Evolutionary conservation across 148 eudicot species (phyloP).

Genomic region (Rhododendron ovatum): DNA sequence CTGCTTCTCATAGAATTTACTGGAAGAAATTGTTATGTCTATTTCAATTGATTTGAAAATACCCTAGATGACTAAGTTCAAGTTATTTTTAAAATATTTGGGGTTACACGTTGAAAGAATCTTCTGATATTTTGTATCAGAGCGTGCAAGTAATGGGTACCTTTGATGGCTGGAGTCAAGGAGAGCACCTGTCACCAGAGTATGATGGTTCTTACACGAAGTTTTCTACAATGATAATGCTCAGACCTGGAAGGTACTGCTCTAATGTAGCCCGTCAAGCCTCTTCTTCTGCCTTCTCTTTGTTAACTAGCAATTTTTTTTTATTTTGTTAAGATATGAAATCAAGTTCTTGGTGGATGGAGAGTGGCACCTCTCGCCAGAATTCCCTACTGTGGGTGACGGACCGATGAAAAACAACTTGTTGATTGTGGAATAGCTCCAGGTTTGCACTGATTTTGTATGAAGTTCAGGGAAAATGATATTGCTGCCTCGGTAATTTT

Average conservation of each 20-base stretch:
- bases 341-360: constrained; percentile 93
- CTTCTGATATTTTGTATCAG: constrained; percentile 26
- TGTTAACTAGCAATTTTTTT: neutral
- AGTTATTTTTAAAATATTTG: neutral
- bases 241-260: constrained; percentile 83
- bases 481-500: neutral
- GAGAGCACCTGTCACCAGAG: constrained; percentile 84
- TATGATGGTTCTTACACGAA: constrained; percentile 67
- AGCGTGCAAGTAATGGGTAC: constrained; percentile 97
- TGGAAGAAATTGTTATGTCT: neutral
- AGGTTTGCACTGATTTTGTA: neutral
- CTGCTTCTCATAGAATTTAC: neutral
- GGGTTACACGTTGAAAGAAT: neutral
- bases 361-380: constrained; percentile 77
- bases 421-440: constrained; percentile 58
- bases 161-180: constrained; percentile 95
- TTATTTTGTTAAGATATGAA: constrained; percentile 29
- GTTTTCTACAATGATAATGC: constrained; percentile 70
- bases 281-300: neutral
- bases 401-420: constrained; percentile 73
- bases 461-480: neutral
- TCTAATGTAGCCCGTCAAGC: neutral
- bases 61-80: neutral
- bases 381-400: constrained; percentile 70
- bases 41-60: neutral